Percentiles rank a stretch among this genome's conserved stretches.
These are phyloP conservation scores for Balamuthia mandrillaris DNA, from an alignment of 208 protist species.

Conservation along the genomic window DNA sequence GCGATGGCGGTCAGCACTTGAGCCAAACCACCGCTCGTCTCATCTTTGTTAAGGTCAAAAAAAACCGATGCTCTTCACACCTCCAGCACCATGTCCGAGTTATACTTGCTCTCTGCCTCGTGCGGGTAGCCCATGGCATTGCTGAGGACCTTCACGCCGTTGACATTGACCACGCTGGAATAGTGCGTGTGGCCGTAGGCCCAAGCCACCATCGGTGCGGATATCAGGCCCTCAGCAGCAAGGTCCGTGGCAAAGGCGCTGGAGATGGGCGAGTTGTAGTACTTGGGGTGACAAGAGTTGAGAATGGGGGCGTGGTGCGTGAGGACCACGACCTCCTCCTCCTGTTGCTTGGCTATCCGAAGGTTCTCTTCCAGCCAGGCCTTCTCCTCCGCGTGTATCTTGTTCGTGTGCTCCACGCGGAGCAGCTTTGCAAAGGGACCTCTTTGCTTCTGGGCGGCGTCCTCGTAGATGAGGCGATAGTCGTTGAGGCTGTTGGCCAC, in stretches of 20 bases:
- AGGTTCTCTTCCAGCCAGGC: background rate
- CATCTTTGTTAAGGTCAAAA: too few species aligned
- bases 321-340: background rate
- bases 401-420: slow-evolving; percentile 18
- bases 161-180: too few species aligned
- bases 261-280: background rate
- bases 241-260: background rate
- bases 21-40: too few species aligned
- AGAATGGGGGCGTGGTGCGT: slow-evolving; percentile 16
- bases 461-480: background rate
- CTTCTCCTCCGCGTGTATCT: background rate
- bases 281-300: background rate
- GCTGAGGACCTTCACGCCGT: slow-evolving; percentile 5
- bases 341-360: background rate
- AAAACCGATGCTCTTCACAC: too few species aligned
- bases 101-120: too few species aligned
- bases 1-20: too few species aligned
- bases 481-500: background rate
- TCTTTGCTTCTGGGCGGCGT: background rate
- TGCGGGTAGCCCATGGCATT: slow-evolving; percentile 20
- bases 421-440: background rate
- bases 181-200: slow-evolving; percentile 21
- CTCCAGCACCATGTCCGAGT: too few species aligned
- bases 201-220: background rate
- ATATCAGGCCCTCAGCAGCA: background rate